Conservation (phyloP, 306 rosid species). For the Psophocarpus tetragonolobus region DNA sequence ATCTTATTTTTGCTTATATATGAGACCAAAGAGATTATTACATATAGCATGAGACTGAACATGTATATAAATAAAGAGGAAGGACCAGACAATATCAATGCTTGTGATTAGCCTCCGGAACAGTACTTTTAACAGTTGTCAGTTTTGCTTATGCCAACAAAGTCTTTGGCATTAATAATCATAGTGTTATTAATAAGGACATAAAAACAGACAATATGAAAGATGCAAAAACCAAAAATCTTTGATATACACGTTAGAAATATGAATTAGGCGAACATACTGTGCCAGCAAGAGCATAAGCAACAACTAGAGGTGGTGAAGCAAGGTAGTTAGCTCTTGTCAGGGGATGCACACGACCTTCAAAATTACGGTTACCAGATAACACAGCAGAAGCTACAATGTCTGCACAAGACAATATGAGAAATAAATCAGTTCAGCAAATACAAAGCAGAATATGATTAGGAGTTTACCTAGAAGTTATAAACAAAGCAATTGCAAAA, state of each 20-base stretch:
- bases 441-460: conserved; percentile 8
- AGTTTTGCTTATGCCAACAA: neutral
- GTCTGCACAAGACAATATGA: conserved; percentile 52
- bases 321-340: conserved; percentile 99
- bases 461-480: neutral
- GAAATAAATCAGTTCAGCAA: conserved; percentile 8
- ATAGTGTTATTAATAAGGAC: neutral
- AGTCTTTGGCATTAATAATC: neutral
- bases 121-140: neutral
- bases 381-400: conserved; percentile 93
- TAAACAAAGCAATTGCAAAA: conserved; percentile 6
- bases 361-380: conserved; percentile 98
- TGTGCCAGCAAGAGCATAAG: conserved; percentile 98
- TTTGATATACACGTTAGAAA: conserved; percentile 13
- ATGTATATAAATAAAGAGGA: neutral
- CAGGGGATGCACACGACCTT: conserved; percentile 95
- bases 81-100: conserved; percentile 4
- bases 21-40: neutral
- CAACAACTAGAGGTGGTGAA: conserved; percentile 97
- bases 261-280: conserved; percentile 43
- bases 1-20: neutral
- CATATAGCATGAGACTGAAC: neutral
- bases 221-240: conserved; percentile 20
- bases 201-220: conserved; percentile 17
- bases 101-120: neutral